Percentiles rank a stretch among this genome's conserved stretches.
These are phyloP conservation scores for Huntiella bhutanensis DNA, from an alignment of 2,329 filamentous ascomycete species.

Conservation along the genomic window DNA sequence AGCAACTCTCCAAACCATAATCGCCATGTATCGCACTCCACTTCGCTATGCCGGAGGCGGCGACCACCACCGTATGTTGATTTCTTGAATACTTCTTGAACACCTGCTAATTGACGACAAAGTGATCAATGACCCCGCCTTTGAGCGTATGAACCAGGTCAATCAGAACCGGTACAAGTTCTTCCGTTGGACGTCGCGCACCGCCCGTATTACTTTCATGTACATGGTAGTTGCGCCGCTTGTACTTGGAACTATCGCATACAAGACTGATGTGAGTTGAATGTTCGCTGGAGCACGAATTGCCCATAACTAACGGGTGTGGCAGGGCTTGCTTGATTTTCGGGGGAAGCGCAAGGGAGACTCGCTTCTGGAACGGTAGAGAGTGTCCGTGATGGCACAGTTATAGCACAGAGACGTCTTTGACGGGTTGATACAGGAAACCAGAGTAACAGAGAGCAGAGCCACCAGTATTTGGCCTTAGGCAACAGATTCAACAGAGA, in stretches of 20 bases:
- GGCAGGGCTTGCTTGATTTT: constrained; percentile 67
- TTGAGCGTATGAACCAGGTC: constrained; percentile 20
- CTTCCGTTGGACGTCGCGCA: constrained; percentile 83
- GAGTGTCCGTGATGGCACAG: neutral
- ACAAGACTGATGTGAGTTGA: constrained; percentile 61
- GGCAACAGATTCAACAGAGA: neutral
- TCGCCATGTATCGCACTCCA: neutral
- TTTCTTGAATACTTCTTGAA: neutral
- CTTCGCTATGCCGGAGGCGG: neutral
- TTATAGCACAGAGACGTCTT: neutral
- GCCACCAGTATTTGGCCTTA: neutral
- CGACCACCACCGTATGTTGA: neutral
- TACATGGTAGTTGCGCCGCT: constrained; percentile 58
- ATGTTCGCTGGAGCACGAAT: neutral
- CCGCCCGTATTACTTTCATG: constrained; percentile 58
- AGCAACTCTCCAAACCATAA: neutral
- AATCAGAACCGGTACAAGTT: constrained; percentile 84
- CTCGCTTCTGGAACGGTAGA: constrained; percentile 58
- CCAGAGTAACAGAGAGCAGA: too few relatives aligned
- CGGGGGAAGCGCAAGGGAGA: constrained; percentile 81
- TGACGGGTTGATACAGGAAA: too few relatives aligned
- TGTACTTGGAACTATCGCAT: constrained; percentile 52
- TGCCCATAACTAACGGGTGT: neutral
- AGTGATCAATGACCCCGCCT: constrained; percentile 10
- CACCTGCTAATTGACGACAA: neutral